These are phyloP conservation scores for Solanum sejunctum DNA, from an alignment of 257 asterid species.

Conservation along the genomic window DNA sequence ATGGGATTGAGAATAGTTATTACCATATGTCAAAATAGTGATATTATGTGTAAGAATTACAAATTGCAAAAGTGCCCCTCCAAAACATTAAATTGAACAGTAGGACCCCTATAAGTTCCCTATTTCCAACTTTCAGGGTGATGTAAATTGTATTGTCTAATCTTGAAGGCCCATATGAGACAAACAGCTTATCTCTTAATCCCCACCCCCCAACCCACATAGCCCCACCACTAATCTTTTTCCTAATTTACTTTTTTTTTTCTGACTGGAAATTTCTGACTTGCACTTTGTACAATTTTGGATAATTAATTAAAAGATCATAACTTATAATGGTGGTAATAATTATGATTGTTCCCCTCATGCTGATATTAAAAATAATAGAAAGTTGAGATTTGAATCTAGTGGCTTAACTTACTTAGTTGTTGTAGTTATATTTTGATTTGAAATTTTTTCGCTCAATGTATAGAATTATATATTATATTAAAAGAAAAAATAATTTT, in stretches of 20 bases:
- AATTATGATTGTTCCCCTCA: neutral
- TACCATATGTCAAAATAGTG: neutral
- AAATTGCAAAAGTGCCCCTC: neutral
- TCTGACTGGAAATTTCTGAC: neutral
- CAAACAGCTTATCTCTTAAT: neutral
- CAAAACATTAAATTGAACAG: neutral
- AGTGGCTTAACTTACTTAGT: neutral
- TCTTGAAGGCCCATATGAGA: neutral
- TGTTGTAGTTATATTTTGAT: neutral
- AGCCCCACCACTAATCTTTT: neutral
- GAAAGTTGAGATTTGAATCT: neutral
- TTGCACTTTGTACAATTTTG: neutral
- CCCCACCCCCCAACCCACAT: neutral
- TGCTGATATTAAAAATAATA: neutral
- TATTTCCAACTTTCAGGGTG: neutral
- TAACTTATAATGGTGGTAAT: neutral
- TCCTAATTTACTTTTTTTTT: neutral
- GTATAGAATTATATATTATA: no score
- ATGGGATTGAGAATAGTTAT: no score
- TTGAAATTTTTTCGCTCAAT: neutral
- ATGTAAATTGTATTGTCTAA: neutral
- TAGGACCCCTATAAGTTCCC: neutral
- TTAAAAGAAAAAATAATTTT: no score
- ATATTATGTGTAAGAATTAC: neutral
- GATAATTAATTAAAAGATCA: neutral